Evolutionary conservation across 371 early-diverging fungal genomes (phyloP).

Genomic region (Blakeslea trispora): DNA sequence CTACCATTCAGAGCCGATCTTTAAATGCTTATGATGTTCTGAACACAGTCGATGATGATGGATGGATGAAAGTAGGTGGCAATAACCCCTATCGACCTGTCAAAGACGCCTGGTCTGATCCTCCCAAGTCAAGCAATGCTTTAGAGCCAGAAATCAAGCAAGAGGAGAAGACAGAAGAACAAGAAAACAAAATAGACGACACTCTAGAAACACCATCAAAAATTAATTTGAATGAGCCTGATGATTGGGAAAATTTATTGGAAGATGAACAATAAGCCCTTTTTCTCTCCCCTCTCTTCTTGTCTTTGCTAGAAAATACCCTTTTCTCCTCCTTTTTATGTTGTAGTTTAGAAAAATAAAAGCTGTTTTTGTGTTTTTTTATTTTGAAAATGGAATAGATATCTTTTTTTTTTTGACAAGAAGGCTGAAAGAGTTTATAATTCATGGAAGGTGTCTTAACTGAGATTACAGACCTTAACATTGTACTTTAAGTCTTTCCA

Average conservation of each 20-base stretch:
- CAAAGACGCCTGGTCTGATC: constrained; percentile 20
- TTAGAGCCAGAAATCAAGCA: neutral
- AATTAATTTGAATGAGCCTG: neutral
- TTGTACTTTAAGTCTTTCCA: too few relatives aligned
- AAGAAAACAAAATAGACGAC: neutral
- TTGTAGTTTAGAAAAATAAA: too few relatives aligned
- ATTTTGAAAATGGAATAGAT: too few relatives aligned
- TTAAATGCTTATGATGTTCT: constrained; percentile 31
- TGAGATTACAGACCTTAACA: constrained; percentile 1
- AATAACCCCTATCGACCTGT: constrained; percentile 19
- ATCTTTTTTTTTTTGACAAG: too few relatives aligned
- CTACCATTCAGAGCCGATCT: neutral
- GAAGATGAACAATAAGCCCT: constrained; percentile 4
- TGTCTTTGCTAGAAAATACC: too few relatives aligned
- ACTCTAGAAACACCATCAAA: neutral
- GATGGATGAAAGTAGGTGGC: constrained; percentile 33
- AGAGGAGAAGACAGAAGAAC: neutral
- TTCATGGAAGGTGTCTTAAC: constrained; percentile 9
- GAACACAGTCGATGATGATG: constrained; percentile 28
- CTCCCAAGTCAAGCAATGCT: neutral
- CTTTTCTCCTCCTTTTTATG: too few relatives aligned
- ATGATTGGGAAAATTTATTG: constrained; percentile 18
- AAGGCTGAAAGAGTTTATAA: constrained; percentile 4
- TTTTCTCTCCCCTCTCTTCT: too few relatives aligned
- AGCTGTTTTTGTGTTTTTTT: too few relatives aligned